Conservation (phyloP, 2,329 filamentous ascomycete genomes). For the Diplodia sapinea region DNA sequence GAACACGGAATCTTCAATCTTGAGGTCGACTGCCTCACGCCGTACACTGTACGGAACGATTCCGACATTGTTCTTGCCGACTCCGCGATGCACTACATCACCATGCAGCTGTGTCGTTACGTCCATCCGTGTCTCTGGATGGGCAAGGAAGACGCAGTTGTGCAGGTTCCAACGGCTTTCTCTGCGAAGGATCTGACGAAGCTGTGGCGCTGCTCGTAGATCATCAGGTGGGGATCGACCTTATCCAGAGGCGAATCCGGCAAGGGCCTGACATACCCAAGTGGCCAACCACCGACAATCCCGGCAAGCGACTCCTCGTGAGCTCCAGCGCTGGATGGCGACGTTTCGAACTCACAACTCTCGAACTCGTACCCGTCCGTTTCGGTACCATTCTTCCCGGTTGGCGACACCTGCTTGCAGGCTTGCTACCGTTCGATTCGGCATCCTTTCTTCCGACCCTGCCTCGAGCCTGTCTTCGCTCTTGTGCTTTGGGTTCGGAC, state of each 20-base stretch:
- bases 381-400: background rate
- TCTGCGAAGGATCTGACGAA: background rate
- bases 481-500: background rate
- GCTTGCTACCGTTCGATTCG: background rate
- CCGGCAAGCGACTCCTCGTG: background rate
- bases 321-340: background rate
- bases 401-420: conserved; percentile 6
- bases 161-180: background rate
- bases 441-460: background rate
- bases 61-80: background rate
- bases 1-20: background rate
- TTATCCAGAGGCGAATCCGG: conserved; percentile 5
- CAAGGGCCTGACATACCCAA: background rate
- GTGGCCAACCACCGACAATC: background rate
- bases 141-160: background rate
- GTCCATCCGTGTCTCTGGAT: background rate
- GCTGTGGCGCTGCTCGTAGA: background rate
- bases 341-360: background rate
- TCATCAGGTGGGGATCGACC: conserved; percentile 1
- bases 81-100: background rate
- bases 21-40: background rate
- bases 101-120: background rate
- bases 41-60: background rate
- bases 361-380: background rate
- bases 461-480: background rate